Percentiles rank a stretch among this genome's conserved stretches.
These are phyloP conservation scores for Schizophyllum amplum DNA, from an alignment of 1,284 basidiomycete species.

Conservation along the genomic window DNA sequence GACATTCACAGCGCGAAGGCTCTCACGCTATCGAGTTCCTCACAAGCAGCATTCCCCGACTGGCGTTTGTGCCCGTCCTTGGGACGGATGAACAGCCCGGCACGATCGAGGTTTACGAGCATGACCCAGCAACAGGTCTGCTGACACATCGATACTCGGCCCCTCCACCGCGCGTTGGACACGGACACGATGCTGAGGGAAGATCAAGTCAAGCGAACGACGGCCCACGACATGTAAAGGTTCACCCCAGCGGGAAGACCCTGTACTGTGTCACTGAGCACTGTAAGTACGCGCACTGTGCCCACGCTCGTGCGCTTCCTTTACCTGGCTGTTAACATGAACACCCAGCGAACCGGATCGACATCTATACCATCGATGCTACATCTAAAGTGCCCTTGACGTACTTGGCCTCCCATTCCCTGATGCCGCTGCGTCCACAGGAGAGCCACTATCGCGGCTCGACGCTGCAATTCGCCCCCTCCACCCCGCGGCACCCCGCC, in stretches of 20 bases:
- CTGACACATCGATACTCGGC: constrained; percentile 28
- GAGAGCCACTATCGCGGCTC: constrained; percentile 31
- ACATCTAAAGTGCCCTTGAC: constrained; percentile 19
- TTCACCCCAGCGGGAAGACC: constrained; percentile 38
- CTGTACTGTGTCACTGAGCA: constrained; percentile 44
- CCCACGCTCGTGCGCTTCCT: neutral
- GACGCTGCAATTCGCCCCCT: constrained; percentile 34
- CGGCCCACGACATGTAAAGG: constrained; percentile 39
- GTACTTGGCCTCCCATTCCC: constrained; percentile 29
- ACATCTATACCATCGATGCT: constrained; percentile 29
- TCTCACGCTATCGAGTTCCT: constrained; percentile 42
- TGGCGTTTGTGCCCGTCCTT: constrained; percentile 39
- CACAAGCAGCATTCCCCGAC: constrained; percentile 16
- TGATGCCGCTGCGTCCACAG: constrained; percentile 20
- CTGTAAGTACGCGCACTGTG: constrained; percentile 22
- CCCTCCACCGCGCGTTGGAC: constrained; percentile 24
- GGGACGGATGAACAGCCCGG: constrained; percentile 21
- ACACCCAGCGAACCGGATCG: constrained; percentile 33
- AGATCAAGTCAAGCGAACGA: constrained; percentile 26
- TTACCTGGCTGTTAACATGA: neutral
- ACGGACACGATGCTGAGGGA: too few species aligned
- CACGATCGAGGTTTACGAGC: constrained; percentile 35
- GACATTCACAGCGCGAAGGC: constrained; percentile 34
- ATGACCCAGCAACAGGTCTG: constrained; percentile 22
- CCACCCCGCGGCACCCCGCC: constrained; percentile 24